These are phyloP conservation scores for Discostella stelligeroides DNA, from an alignment of 108 stramenopile species.

Conservation along the genomic window DNA sequence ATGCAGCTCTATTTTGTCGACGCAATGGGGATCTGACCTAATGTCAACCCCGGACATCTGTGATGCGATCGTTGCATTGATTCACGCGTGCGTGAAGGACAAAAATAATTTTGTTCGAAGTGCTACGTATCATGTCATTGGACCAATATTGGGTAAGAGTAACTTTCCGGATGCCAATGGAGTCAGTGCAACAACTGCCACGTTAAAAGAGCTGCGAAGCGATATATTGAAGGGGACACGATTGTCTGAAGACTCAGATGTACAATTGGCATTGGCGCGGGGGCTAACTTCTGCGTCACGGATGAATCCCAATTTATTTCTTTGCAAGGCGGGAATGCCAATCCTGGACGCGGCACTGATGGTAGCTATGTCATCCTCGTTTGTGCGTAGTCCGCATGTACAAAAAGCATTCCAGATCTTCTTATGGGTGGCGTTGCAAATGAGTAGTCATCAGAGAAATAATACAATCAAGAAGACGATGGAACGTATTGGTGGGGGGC, in stretches of 20 bases:
- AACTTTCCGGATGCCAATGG: constrained; percentile 24
- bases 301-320: constrained; percentile 45
- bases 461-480: neutral
- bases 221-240: constrained; percentile 56
- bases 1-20: constrained; percentile 37
- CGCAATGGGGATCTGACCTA: constrained; percentile 38
- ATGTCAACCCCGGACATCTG: constrained; percentile 38
- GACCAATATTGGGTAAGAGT: constrained; percentile 42
- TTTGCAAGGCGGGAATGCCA: constrained; percentile 52
- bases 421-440: constrained; percentile 54
- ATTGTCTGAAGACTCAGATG: constrained; percentile 46
- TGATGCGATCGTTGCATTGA: constrained; percentile 34
- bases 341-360: constrained; percentile 61
- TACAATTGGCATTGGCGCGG: constrained; percentile 51
- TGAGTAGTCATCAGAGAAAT: constrained; percentile 14
- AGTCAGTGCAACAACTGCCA: constrained; percentile 14
- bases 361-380: constrained; percentile 49
- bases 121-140: constrained; percentile 48
- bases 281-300: constrained; percentile 43
- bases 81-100: constrained; percentile 36
- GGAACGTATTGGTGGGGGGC: neutral
- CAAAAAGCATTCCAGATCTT: constrained; percentile 54
- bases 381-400: constrained; percentile 34
- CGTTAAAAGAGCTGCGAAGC: constrained; percentile 50
- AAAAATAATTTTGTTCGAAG: constrained; percentile 42